Evolutionary conservation across 257 asterid species (phyloP).

Genomic region (Plectranthus barbatus): DNA sequence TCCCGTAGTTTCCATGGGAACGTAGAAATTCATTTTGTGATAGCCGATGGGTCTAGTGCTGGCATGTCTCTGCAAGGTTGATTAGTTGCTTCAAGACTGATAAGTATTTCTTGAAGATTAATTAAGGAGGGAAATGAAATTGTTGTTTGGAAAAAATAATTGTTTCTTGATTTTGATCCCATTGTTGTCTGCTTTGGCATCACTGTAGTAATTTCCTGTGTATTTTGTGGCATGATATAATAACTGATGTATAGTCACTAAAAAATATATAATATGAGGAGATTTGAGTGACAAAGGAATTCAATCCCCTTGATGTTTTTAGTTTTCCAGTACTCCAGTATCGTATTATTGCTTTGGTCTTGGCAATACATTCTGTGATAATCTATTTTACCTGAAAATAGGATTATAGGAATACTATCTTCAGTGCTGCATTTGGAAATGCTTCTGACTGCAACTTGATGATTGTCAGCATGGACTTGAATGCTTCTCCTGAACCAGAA

Average conservation of each 20-base stretch:
- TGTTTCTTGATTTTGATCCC: background rate
- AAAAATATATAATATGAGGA: too few relatives aligned
- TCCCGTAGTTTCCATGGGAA: background rate
- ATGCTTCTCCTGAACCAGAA: slow-evolving; percentile 89
- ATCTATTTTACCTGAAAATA: slow-evolving; percentile 7
- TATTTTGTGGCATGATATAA: background rate
- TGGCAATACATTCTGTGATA: background rate
- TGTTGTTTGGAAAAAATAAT: background rate
- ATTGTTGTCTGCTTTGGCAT: background rate
- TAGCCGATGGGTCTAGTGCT: too few relatives aligned
- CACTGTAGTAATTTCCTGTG: background rate
- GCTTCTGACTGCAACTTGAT: slow-evolving; percentile 42
- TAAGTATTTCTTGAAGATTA: background rate
- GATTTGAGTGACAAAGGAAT: background rate
- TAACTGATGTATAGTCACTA: too few relatives aligned
- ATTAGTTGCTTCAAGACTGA: too few relatives aligned
- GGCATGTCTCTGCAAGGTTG: too few relatives aligned
- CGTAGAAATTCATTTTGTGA: background rate
- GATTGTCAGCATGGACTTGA: slow-evolving; percentile 84
- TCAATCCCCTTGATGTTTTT: background rate
- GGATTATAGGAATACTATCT: background rate
- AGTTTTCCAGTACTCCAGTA: background rate
- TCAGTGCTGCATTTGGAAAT: slow-evolving; percentile 24
- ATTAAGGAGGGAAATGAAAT: too few relatives aligned
- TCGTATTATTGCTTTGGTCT: background rate